Conservation (phyloP, 139 green algal genomes). For the Closterium sp. region DNA sequence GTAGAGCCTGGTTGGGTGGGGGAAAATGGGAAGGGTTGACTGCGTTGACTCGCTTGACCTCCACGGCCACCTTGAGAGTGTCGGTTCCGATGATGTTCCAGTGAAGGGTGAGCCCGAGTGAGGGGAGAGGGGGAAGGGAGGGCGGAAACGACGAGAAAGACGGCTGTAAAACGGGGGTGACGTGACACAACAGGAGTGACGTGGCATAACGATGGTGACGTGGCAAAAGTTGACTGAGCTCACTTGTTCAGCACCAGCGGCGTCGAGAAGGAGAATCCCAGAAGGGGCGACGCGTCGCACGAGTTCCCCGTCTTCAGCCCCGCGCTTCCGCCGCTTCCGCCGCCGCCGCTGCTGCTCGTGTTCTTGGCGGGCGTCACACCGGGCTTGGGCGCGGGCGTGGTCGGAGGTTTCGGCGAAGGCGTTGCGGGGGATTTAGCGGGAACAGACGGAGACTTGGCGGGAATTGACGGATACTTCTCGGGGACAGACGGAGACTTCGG, state of each 20-base stretch:
- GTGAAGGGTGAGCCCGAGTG: too few relatives aligned
- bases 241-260: background rate
- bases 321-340: background rate
- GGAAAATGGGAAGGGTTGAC: too few relatives aligned
- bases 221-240: too few relatives aligned
- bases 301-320: background rate
- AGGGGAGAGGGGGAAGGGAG: too few relatives aligned
- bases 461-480: background rate
- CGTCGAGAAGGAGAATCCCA: background rate
- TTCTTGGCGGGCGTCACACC: background rate
- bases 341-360: background rate
- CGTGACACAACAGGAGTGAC: too few relatives aligned
- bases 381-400: background rate
- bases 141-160: too few relatives aligned
- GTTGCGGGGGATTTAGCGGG: background rate
- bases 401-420: background rate
- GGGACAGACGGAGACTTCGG: background rate
- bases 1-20: too few relatives aligned
- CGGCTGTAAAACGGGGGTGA: too few relatives aligned
- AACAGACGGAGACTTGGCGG: background rate
- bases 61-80: too few relatives aligned
- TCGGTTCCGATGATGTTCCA: too few relatives aligned
- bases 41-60: too few relatives aligned
- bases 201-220: too few relatives aligned
- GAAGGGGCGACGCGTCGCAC: background rate